phyloP scores from a whole-genome alignment of 768 basidiomycete genomes.

The Trametes cingulata region DNA sequence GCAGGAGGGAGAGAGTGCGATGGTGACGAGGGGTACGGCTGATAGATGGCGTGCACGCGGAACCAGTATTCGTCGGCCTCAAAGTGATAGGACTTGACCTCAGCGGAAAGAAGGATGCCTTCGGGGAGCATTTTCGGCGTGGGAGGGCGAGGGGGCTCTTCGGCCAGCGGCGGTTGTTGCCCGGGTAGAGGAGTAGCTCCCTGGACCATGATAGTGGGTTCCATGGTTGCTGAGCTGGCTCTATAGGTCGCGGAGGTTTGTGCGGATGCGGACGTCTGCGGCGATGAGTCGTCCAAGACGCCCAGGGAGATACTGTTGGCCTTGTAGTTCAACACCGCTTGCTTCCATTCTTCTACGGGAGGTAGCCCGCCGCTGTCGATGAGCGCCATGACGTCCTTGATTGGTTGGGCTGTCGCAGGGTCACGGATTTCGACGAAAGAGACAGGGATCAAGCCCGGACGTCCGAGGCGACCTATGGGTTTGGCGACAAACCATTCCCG shows the following conservation, averaged over 20 bases:
- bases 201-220: conserved; percentile 17
- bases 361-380: conserved; percentile 90
- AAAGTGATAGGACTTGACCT: conserved; percentile 95
- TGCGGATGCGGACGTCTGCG: conserved; percentile 44
- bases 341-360: conserved; percentile 99
- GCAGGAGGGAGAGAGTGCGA: conserved; percentile 60
- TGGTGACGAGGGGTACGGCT: conserved; percentile 71
- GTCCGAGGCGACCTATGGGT: conserved; percentile 91
- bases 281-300: conserved; percentile 68
- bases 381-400: conserved; percentile 72
- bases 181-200: conserved; percentile 20
- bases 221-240: conserved; percentile 16
- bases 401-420: conserved; percentile 77
- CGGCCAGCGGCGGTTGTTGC: conserved; percentile 25
- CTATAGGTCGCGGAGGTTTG: conserved; percentile 39
- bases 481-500: conserved; percentile 99
- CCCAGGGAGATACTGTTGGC: conserved; percentile 94
- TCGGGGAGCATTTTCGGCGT: conserved; percentile 61
- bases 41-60: conserved; percentile 85
- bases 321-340: conserved; percentile 92
- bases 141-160: conserved; percentile 39
- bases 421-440: conserved; percentile 97
- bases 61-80: conserved; percentile 99
- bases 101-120: conserved; percentile 83
- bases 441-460: conserved; percentile 95